Evolutionary conservation across 768 basidiomycete species (phyloP).

Genomic region (Gautieria morchelliformis): DNA sequence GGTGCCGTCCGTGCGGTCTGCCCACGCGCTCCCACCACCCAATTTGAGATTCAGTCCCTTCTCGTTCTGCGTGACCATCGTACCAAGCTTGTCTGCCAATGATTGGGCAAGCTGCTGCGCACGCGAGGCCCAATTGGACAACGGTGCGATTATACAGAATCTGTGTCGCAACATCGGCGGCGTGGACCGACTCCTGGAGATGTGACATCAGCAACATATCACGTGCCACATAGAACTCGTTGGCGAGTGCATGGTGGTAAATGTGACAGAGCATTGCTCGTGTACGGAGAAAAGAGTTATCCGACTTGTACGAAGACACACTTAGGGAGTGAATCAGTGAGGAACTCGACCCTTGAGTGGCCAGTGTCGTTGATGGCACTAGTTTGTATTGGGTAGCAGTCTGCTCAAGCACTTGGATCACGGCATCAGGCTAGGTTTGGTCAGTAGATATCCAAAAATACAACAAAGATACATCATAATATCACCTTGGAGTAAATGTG

Average conservation of each 20-base stretch:
- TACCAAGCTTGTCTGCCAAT: constrained; percentile 79
- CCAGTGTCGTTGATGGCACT: constrained; percentile 53
- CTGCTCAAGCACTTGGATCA: constrained; percentile 83
- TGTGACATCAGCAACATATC: constrained; percentile 99
- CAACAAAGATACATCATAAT: constrained; percentile 13
- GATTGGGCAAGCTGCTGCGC: constrained; percentile 84
- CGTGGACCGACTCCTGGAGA: constrained; percentile 91
- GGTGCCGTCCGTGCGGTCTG: constrained; percentile 54
- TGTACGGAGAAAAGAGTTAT: constrained; percentile 85
- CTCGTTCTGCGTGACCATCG: constrained; percentile 87
- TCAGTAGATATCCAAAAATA: constrained; percentile 2
- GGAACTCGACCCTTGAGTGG: constrained; percentile 46
- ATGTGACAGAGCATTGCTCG: constrained; percentile 97
- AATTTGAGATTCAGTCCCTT: constrained; percentile 80
- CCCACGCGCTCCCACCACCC: constrained; percentile 55
- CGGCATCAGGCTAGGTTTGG: constrained; percentile 69
- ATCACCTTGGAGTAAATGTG: constrained; percentile 95
- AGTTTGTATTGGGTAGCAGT: constrained; percentile 48
- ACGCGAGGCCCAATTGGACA: constrained; percentile 87
- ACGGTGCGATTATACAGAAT: constrained; percentile 97
- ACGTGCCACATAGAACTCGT: constrained; percentile 92
- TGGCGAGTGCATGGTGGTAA: constrained; percentile 93
- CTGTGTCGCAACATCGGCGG: constrained; percentile 93
- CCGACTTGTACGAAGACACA: constrained; percentile 85
- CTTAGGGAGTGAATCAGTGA: constrained; percentile 83